phyloP scores from a whole-genome alignment of 2,329 filamentous ascomycete species.

The Paecilomyces dactylethromorphus region DNA sequence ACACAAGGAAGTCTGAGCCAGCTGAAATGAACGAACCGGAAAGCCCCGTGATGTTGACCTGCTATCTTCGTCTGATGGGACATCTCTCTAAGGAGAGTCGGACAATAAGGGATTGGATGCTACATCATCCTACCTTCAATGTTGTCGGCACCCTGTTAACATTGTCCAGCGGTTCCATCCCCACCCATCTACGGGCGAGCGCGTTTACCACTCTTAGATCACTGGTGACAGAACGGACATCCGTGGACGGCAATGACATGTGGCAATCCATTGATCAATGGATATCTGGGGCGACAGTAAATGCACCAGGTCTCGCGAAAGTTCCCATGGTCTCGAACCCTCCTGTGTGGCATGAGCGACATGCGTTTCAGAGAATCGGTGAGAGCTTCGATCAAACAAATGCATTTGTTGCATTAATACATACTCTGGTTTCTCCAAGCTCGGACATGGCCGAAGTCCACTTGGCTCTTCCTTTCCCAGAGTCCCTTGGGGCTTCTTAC shows the following conservation, averaged over 20 bases:
- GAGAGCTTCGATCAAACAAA: slow-evolving; percentile 78
- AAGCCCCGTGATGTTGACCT: slow-evolving; percentile 92
- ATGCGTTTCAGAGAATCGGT: slow-evolving; percentile 67
- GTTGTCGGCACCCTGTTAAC: slow-evolving; percentile 70
- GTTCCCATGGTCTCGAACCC: slow-evolving; percentile 35
- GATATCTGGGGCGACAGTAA: slow-evolving; percentile 53
- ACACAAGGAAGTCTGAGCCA: slow-evolving; percentile 54
- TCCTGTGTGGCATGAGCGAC: slow-evolving; percentile 44
- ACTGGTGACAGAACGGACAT: slow-evolving; percentile 67
- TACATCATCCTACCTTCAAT: slow-evolving; percentile 60
- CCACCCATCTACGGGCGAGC: slow-evolving; percentile 71
- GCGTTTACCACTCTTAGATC: slow-evolving; percentile 73
- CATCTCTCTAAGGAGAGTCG: slow-evolving; percentile 72
- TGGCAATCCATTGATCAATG: slow-evolving; percentile 78
- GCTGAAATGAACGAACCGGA: slow-evolving; percentile 82
- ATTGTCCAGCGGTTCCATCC: slow-evolving; percentile 69
- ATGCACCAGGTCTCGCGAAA: slow-evolving; percentile 40
- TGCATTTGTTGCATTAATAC: slow-evolving; percentile 73
- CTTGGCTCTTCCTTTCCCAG: slow-evolving; percentile 78
- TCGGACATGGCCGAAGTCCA: slow-evolving; percentile 47
- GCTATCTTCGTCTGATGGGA: slow-evolving; percentile 80
- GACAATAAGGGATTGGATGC: slow-evolving; percentile 65
- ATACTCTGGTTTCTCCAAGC: slow-evolving; percentile 60
- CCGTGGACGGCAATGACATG: slow-evolving; percentile 61
- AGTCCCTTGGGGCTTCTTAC: slow-evolving; percentile 69